These are phyloP conservation scores for Buddleja alternifolia DNA, from an alignment of 257 asterid species.

Conservation along the genomic window DNA sequence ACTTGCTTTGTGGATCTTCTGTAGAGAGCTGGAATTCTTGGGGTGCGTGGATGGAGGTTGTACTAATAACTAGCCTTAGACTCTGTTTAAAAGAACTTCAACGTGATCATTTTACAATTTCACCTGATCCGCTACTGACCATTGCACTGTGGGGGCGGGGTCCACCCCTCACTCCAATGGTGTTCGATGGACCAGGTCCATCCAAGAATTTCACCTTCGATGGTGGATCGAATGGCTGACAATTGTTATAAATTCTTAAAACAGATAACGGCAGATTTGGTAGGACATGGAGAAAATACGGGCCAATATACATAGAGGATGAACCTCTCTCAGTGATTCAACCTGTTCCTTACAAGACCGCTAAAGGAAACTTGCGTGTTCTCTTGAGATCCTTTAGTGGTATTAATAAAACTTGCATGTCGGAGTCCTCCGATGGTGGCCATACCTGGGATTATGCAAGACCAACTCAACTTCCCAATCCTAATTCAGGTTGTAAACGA, in stretches of 20 bases:
- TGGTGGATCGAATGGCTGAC: too few species aligned
- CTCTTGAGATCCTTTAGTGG: constrained; percentile 76
- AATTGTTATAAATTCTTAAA: constrained; percentile 14
- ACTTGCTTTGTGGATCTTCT: constrained; percentile 95
- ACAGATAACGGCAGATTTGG: constrained; percentile 83
- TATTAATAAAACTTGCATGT: constrained; percentile 71
- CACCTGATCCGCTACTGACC: too few species aligned
- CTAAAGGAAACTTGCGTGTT: constrained; percentile 70
- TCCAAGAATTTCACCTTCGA: too few species aligned
- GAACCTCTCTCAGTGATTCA: constrained; percentile 82
- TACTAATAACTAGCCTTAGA: neutral
- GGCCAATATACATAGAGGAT: constrained; percentile 73
- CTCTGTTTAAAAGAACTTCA: neutral
- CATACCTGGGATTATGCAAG: constrained; percentile 83
- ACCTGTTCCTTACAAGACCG: constrained; percentile 87
- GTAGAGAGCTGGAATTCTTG: constrained; percentile 99
- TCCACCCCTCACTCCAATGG: too few species aligned
- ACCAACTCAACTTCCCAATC: constrained; percentile 83
- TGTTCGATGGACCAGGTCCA: too few species aligned
- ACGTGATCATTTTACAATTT: neutral
- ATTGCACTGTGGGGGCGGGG: too few species aligned
- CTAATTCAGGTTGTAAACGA: constrained; percentile 75
- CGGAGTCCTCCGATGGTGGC: constrained; percentile 87
- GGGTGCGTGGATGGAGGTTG: constrained; percentile 99
- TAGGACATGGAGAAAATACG: constrained; percentile 80